Evolutionary conservation across 495 filamentous ascomycete species (phyloP), one percentile per base, ranked within the genome.

Genomic region (Bacidia gigantensis): DNA sequence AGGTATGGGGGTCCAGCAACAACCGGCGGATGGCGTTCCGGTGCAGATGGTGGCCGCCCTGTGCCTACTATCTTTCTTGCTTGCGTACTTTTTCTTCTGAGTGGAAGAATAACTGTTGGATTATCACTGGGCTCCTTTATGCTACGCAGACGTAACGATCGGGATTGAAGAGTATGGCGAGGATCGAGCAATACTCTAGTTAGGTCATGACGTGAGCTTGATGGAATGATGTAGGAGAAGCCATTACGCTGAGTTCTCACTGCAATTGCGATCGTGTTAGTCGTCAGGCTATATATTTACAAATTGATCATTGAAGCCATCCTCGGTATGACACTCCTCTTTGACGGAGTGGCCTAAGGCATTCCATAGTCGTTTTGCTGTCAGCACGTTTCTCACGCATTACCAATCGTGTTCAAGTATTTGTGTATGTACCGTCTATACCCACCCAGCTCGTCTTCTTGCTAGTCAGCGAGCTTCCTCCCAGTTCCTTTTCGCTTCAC

Each of bases 61-160:
- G 46, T 97, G 92, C 60, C 71, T 98, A 65, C 54, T 90, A 52
- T 83, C 86, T 69, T 98, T 98, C 70, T 69, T 98, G 64, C 73
- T 97, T 59, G 93, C 86, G 2, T 98, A 95, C 66, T 76, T 95
- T 60, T 86, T 98, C 67, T 97, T 97, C 65, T 98, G 80, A 74
- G 39, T 14, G 14, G 29, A 14, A 14, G 5, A 14, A 7, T 35
- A 7, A 7, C 29, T 5, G 14, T 35, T 35, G 29, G 29, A 35
- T 14, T 42, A 53, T 59, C 26, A 22, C 41, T 47, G 20, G 25
- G 22, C 17, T 47, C 20, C 44, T 22, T 21, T 22, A 12, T 47
- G 44, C 29, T 35, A 35, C 5, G 29, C 14, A 11, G 44, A 22
- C 44, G 44, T 22, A 47, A 47, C 44, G 44, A 26, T 22, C n/a